A percentile compares a stretch with the other conserved stretches of the same genome.
phyloP scores from a whole-genome alignment of 1,284 basidiomycete genomes.

The Cerioporus squamosus region DNA sequence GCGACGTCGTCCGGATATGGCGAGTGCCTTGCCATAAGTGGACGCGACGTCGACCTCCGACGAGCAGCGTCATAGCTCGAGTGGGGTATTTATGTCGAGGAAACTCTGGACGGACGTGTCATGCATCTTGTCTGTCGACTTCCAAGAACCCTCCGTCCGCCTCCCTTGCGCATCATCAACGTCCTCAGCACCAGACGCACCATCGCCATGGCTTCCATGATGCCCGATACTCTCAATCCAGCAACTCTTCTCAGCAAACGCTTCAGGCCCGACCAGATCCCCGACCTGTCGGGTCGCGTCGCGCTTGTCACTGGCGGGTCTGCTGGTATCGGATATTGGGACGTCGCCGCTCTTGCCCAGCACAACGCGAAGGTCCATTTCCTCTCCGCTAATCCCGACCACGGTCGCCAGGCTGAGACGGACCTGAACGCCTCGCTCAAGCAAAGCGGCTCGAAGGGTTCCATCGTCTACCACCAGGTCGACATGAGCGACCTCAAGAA shows the following conservation, averaged over 20 bases:
- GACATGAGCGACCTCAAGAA: conserved; percentile 31
- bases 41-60: not conserved
- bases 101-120: too few relatives aligned
- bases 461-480: conserved; percentile 31
- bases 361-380: conserved; percentile 30
- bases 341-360: conserved; percentile 32
- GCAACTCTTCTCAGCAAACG: conserved; percentile 27
- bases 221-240: conserved; percentile 25
- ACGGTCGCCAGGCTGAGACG: conserved; percentile 36
- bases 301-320: conserved; percentile 37
- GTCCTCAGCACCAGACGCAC: not conserved
- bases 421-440: conserved; percentile 54
- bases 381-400: conserved; percentile 29
- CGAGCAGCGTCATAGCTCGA: not conserved
- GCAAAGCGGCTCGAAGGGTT: conserved; percentile 66
- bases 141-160: not conserved
- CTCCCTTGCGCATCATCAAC: not conserved
- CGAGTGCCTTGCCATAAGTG: not conserved
- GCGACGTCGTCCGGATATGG: conserved; percentile 2
- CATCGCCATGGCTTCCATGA: conserved; percentile 13
- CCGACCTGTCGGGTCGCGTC: conserved; percentile 32
- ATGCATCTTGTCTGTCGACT: too few relatives aligned
- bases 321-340: conserved; percentile 34
- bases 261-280: conserved; percentile 27
- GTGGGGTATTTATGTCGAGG: too few relatives aligned